These are phyloP conservation scores for Lantana camara DNA, from an alignment of 257 asterid genomes.

Conservation along the genomic window DNA sequence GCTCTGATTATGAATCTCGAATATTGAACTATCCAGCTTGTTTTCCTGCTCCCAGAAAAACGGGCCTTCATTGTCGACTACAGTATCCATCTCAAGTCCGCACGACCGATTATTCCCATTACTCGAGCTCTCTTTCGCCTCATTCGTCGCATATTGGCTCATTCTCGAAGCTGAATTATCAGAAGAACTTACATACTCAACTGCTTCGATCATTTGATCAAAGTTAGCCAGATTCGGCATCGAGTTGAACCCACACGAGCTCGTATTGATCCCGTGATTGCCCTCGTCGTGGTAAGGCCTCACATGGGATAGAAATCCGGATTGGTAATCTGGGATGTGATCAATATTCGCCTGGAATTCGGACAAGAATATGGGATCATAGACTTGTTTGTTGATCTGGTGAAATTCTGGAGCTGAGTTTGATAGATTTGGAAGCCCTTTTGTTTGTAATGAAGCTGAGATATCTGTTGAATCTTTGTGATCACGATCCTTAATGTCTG, in stretches of 20 bases:
- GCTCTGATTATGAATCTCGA: conserved; percentile 34
- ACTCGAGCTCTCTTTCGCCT: conserved; percentile 35
- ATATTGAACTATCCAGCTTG: conserved; percentile 48
- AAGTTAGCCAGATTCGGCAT: conserved; percentile 49
- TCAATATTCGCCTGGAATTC: conserved; percentile 58
- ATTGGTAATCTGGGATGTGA: conserved; percentile 32
- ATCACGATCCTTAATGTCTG: conserved; percentile 25
- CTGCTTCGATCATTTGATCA: conserved; percentile 37
- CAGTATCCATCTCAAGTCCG: too few species aligned
- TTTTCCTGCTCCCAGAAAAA: conserved; percentile 52
- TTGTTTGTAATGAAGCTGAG: conserved; percentile 19
- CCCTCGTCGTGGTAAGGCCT: conserved; percentile 20
- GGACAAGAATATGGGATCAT: conserved; percentile 61
- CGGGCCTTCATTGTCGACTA: conserved; percentile 24
- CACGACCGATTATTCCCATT: too few species aligned
- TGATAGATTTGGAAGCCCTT: conserved; percentile 36
- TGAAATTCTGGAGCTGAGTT: conserved; percentile 16
- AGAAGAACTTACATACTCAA: conserved; percentile 10
- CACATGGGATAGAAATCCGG: conserved; percentile 31
- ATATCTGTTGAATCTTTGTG: conserved; percentile 2
- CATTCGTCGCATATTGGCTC: conserved; percentile 33
- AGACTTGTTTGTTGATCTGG: conserved; percentile 39
- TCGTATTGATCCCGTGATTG: background rate
- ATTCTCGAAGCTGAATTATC: conserved; percentile 41
- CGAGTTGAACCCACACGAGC: conserved; percentile 38